These are phyloP conservation scores for Penicillium odoratum DNA, from an alignment of 495 filamentous ascomycete species.

Conservation along the genomic window DNA sequence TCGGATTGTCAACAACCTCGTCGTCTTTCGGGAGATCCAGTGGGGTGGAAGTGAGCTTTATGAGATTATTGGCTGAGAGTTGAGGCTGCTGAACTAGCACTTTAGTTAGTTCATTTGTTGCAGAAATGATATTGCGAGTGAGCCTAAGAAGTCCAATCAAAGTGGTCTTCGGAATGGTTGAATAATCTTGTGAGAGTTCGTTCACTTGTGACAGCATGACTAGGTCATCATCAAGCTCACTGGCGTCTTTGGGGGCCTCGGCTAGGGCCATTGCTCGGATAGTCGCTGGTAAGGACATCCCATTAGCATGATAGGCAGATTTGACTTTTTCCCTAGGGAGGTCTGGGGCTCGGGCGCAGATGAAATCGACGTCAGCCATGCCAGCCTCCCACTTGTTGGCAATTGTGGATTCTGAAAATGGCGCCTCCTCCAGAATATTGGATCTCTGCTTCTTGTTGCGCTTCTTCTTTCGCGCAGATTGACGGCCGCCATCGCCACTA, in stretches of 20 bases:
- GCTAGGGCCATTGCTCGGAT: slow-evolving; percentile 52
- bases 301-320: slow-evolving; percentile 63
- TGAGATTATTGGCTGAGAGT: slow-evolving; percentile 40
- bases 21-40: slow-evolving; percentile 32
- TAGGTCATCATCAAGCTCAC: slow-evolving; percentile 43
- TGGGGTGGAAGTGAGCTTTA: slow-evolving; percentile 40
- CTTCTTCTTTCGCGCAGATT: slow-evolving; percentile 47
- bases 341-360: slow-evolving; percentile 45
- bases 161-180: slow-evolving; percentile 42
- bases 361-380: slow-evolving; percentile 59
- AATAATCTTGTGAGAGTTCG: slow-evolving; percentile 57
- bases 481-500: slow-evolving; percentile 28
- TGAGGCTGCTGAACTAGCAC: slow-evolving; percentile 38
- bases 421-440: slow-evolving; percentile 7
- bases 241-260: slow-evolving; percentile 27
- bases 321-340: slow-evolving; percentile 51
- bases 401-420: slow-evolving; percentile 12
- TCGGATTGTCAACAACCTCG: slow-evolving; percentile 11
- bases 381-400: slow-evolving; percentile 58
- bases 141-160: slow-evolving; percentile 54
- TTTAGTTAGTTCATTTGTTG: slow-evolving; percentile 60
- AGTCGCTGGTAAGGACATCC: slow-evolving; percentile 56
- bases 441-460: slow-evolving; percentile 25
- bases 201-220: slow-evolving; percentile 47
- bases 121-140: slow-evolving; percentile 53